Percentiles rank a stretch among this genome's conserved stretches.
phyloP scores from a whole-genome alignment of 192 early-diverging fungal species.

The Coemansia sp. region DNA sequence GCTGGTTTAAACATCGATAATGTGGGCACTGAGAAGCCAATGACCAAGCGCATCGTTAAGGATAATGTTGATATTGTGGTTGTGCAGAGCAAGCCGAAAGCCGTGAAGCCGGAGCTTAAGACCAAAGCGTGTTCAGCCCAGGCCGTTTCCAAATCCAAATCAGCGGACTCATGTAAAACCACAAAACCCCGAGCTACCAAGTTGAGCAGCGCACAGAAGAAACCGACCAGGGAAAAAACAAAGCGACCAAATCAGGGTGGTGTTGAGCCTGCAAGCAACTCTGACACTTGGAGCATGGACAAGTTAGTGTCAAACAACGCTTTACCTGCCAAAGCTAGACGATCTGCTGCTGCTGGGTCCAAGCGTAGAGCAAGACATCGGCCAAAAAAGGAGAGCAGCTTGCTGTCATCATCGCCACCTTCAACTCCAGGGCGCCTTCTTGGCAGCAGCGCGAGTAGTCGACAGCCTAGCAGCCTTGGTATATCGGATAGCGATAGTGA shows the following conservation, averaged over 20 bases:
- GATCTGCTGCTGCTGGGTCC: conserved; percentile 1
- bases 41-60: not conserved
- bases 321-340: conserved; percentile 5
- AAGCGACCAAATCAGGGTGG: not conserved
- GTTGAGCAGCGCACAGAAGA: not conserved
- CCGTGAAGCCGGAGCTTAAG: not conserved
- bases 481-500: conserved; percentile 21
- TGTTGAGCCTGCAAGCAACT: not conserved
- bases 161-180: not conserved
- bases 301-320: conserved; percentile 23
- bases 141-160: not conserved
- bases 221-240: not conserved
- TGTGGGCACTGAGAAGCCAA: not conserved
- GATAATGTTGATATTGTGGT: conserved; percentile 12
- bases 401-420: conserved; percentile 46
- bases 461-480: conserved; percentile 14
- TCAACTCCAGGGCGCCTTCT: conserved; percentile 27
- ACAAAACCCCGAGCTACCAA: not conserved
- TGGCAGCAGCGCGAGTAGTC: conserved; percentile 20
- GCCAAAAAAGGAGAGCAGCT: conserved; percentile 4
- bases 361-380: conserved; percentile 7
- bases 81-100: not conserved
- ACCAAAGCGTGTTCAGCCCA: not conserved
- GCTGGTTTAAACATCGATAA: not conserved
- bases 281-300: conserved; percentile 25